Conservation (phyloP, 2,329 filamentous ascomycete genomes). For the Nemania bipapillata region DNA sequence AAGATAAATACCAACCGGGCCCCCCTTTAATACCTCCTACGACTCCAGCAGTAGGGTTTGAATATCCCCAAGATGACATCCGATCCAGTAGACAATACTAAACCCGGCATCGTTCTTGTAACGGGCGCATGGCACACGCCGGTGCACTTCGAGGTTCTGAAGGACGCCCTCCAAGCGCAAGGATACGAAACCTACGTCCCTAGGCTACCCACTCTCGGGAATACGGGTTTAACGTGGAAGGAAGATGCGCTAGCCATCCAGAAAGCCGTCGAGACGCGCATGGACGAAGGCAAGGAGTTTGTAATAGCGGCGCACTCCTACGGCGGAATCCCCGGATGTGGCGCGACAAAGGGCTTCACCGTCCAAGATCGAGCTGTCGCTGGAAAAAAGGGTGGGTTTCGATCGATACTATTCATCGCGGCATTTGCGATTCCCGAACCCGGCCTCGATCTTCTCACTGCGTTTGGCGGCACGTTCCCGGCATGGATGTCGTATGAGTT, state of each 20-base stretch:
- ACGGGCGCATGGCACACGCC: constrained; percentile 30
- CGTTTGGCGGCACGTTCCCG: constrained; percentile 31
- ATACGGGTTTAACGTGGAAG: constrained; percentile 30
- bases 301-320: constrained; percentile 33
- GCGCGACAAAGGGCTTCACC: constrained; percentile 26
- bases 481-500: constrained; percentile 23
- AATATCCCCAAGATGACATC: constrained; percentile 6
- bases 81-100: background rate
- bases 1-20: background rate
- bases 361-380: constrained; percentile 24
- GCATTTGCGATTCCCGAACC: constrained; percentile 30
- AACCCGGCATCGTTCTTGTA: constrained; percentile 31
- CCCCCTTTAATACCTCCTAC: background rate
- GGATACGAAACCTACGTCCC: constrained; percentile 34
- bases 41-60: background rate
- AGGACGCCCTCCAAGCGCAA: constrained; percentile 24
- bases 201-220: constrained; percentile 26
- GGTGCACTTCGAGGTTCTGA: constrained; percentile 26
- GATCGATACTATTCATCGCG: constrained; percentile 33
- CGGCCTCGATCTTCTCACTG: constrained; percentile 25
- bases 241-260: constrained; percentile 28
- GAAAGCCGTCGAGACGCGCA: constrained; percentile 27
- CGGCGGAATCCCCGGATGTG: constrained; percentile 29
- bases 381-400: constrained; percentile 31
- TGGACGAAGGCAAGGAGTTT: constrained; percentile 34